Conservation (phyloP, 768 basidiomycete genomes). For the Lactarius trivialis region DNA sequence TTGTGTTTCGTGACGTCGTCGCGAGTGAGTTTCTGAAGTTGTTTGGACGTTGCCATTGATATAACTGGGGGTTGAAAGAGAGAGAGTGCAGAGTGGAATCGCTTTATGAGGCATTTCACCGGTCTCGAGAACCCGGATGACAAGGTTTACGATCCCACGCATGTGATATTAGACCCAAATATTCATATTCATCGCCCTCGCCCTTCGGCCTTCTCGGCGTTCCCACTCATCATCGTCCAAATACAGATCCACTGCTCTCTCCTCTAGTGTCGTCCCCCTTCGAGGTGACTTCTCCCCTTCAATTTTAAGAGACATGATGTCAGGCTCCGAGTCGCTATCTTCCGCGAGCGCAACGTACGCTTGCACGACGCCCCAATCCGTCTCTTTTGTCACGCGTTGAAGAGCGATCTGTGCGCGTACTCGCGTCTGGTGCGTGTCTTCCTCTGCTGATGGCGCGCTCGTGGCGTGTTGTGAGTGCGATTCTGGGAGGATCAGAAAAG, state of each 20-base stretch:
- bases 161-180: conserved; percentile 22
- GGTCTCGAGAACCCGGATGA: background rate
- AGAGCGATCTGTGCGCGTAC: conserved; percentile 55
- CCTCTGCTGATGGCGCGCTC: conserved; percentile 30
- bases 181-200: conserved; percentile 22
- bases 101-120: background rate
- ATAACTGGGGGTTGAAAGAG: background rate
- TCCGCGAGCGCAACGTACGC: conserved; percentile 67
- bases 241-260: conserved; percentile 50
- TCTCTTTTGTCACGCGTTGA: conserved; percentile 62
- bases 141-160: background rate
- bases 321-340: conserved; percentile 25
- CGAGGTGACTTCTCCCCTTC: conserved; percentile 24
- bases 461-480: conserved; percentile 26
- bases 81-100: background rate
- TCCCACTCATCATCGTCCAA: conserved; percentile 72
- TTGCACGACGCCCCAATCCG: conserved; percentile 58
- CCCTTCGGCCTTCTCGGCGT: conserved; percentile 29
- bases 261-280: conserved; percentile 32
- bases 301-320: conserved; percentile 11
- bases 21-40: conserved; percentile 45
- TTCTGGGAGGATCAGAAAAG: conserved; percentile 48
- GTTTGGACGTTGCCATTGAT: conserved; percentile 26
- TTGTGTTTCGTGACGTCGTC: conserved; percentile 83
- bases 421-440: conserved; percentile 39